phyloP scores from a whole-genome alignment of 139 green algal species.

The Coelastrella sp. region DNA sequence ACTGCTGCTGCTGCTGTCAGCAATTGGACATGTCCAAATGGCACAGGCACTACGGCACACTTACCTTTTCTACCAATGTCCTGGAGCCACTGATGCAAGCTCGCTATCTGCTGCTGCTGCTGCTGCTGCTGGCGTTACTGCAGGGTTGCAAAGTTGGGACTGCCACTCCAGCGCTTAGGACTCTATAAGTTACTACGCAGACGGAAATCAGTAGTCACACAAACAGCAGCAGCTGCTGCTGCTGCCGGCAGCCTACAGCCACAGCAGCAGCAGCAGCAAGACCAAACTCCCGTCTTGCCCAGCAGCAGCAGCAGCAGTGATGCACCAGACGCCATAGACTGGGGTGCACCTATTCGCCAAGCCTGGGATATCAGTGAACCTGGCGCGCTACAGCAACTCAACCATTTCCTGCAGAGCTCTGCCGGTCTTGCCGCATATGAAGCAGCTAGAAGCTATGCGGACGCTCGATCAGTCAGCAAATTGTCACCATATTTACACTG shows the following conservation, averaged over 20 bases:
- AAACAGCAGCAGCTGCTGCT: conserved; percentile 4
- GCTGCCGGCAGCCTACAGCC: not conserved
- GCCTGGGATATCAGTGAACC: conserved; percentile 60
- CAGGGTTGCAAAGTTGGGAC: not conserved
- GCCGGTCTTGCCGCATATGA: conserved; percentile 66
- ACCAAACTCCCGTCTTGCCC: not conserved
- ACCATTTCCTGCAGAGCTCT: conserved; percentile 59
- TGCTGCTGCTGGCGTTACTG: not conserved
- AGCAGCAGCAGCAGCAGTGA: not conserved
- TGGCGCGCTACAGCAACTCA: conserved; percentile 53
- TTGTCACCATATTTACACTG: conserved; percentile 75
- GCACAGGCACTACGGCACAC: no score
- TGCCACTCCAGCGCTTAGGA: conserved; percentile 48
- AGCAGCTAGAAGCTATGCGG: conserved; percentile 52
- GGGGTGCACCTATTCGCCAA: conserved; percentile 45
- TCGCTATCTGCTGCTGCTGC: not conserved
- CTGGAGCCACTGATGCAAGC: no score
- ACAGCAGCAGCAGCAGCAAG: conserved; percentile 27
- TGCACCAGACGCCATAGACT: conserved; percentile 47
- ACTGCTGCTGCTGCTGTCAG: not conserved
- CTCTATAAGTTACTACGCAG: conserved; percentile 45
- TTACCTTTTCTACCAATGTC: no score
- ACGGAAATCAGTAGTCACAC: conserved; percentile 1
- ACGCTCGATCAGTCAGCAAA: conserved; percentile 62
- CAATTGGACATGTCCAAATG: conserved; percentile 63